Percentiles rank a stretch among this genome's conserved stretches.
Evolutionary conservation across 1,284 basidiomycete species (phyloP).

Genomic region (Ceratobasidium sp.): DNA sequence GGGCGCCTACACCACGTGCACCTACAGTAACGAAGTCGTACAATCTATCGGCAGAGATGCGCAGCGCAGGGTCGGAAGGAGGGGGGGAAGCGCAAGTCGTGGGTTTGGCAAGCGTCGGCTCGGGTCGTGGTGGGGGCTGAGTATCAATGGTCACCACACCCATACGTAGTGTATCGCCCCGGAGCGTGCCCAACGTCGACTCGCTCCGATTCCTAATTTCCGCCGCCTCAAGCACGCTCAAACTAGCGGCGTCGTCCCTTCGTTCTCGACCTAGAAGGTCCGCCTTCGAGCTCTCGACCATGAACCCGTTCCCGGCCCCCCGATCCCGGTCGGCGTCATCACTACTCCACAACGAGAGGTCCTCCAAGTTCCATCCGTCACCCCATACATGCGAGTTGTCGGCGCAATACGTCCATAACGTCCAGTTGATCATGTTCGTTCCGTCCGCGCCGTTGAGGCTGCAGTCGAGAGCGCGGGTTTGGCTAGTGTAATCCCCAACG

Average conservation of each 20-base stretch:
- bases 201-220: conserved; percentile 25
- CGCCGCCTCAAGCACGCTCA: conserved; percentile 40
- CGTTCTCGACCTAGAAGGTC: conserved; percentile 50
- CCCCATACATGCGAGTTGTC: conserved; percentile 88
- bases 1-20: conserved; percentile 81
- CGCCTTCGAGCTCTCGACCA: conserved; percentile 45
- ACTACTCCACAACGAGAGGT: conserved; percentile 86
- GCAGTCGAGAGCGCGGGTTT: conserved; percentile 90
- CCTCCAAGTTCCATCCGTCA: conserved; percentile 97
- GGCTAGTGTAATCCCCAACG: conserved; percentile 80
- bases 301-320: conserved; percentile 41
- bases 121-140: conserved; percentile 8
- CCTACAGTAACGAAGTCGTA: conserved; percentile 82
- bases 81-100: conserved; percentile 5
- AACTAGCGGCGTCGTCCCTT: conserved; percentile 50
- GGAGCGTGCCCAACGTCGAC: conserved; percentile 29
- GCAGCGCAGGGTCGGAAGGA: background rate
- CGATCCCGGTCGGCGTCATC: conserved; percentile 69
- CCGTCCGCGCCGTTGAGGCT: conserved; percentile 92
- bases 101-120: background rate
- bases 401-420: conserved; percentile 91
- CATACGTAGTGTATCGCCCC: background rate
- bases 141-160: conserved; percentile 55
- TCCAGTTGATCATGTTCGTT: conserved; percentile 81
- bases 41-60: conserved; percentile 51